These are phyloP conservation scores for Leccinum proximum DNA, from an alignment of 1,284 basidiomycete genomes.

Conservation along the genomic window DNA sequence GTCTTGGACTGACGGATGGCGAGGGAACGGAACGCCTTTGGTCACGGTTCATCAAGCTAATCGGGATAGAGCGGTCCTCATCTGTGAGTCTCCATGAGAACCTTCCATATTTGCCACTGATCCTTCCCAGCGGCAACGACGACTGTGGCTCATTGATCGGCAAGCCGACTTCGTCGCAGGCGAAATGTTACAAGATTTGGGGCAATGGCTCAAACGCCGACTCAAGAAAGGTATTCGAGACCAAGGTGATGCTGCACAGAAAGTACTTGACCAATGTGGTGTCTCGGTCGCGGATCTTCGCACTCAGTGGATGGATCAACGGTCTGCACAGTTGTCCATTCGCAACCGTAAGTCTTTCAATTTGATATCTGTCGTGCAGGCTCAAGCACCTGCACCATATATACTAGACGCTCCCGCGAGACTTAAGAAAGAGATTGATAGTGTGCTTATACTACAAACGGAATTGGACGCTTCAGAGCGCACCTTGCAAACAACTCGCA, in stretches of 20 bases:
- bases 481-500: background rate
- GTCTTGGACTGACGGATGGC: background rate
- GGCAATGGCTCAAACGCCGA: background rate
- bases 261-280: background rate
- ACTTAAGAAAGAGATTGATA: background rate
- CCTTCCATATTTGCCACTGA: background rate
- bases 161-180: background rate
- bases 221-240: background rate
- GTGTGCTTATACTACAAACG: background rate
- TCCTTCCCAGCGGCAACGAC: background rate
- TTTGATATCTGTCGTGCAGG: too few relatives aligned
- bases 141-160: background rate
- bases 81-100: background rate
- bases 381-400: too few relatives aligned
- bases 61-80: constrained; percentile 1
- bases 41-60: constrained; percentile 1
- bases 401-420: background rate
- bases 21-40: constrained; percentile 1
- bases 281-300: background rate
- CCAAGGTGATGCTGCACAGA: background rate
- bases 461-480: background rate
- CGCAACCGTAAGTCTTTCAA: background rate
- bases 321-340: background rate
- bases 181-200: background rate
- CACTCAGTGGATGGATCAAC: background rate